These are phyloP conservation scores for Mycena chlorophos DNA, from an alignment of 768 basidiomycete species.

Conservation along the genomic window DNA sequence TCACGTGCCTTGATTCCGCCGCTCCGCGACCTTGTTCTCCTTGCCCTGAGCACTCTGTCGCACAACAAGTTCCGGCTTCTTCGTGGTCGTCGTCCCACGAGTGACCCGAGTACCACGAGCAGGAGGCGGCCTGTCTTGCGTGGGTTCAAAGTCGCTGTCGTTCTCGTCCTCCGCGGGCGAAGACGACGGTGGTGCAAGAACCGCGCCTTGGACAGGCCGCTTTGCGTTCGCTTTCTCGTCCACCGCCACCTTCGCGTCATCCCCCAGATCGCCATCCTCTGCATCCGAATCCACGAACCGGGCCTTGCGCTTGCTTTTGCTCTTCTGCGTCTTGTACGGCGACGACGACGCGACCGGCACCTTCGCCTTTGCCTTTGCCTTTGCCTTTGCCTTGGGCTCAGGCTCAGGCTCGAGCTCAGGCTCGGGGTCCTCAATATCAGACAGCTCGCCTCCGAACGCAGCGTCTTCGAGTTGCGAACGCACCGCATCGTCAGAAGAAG, in stretches of 20 bases:
- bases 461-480: slow-evolving; percentile 2
- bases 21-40: not conserved
- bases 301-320: too few relatives aligned
- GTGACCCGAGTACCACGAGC: slow-evolving; percentile 14
- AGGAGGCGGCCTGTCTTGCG: slow-evolving; percentile 6
- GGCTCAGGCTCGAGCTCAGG: not conserved
- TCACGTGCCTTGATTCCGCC: not conserved
- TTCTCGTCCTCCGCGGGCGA: slow-evolving; percentile 11
- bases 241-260: not conserved
- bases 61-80: not conserved
- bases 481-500: not conserved
- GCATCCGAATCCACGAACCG: not conserved
- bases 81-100: slow-evolving; percentile 7
- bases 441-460: slow-evolving; percentile 25
- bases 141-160: slow-evolving; percentile 14
- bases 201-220: not conserved
- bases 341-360: too few relatives aligned
- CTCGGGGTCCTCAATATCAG: slow-evolving; percentile 27
- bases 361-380: slow-evolving; percentile 8
- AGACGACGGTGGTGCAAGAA: not conserved
- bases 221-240: not conserved
- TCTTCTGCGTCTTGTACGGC: too few relatives aligned
- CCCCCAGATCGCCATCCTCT: not conserved
- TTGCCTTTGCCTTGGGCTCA: slow-evolving; percentile 12
- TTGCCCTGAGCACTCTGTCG: not conserved